Percentiles rank a stretch among this genome's conserved stretches.
phyloP scores from a whole-genome alignment of 2,329 filamentous ascomycete genomes.

The Rhexocercosporidium sp. region DNA sequence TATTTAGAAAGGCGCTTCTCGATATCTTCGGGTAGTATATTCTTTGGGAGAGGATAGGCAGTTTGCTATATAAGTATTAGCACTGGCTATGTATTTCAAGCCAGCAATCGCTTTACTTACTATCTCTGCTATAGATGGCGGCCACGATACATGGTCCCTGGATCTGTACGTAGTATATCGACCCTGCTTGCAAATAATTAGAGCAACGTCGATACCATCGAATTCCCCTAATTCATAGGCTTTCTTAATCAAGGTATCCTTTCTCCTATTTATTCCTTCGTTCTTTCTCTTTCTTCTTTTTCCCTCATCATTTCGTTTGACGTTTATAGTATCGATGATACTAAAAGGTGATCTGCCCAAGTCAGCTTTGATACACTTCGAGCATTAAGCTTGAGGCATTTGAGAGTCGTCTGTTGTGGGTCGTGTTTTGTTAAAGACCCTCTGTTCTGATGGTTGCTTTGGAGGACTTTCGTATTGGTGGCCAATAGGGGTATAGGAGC shows the following conservation, averaged over 20 bases:
- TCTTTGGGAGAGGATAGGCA: conserved; percentile 26
- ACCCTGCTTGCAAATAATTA: conserved; percentile 24
- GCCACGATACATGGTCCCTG: conserved; percentile 18
- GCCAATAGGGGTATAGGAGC: conserved; percentile 17
- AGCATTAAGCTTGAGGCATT: conserved; percentile 10
- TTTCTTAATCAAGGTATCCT: conserved; percentile 18
- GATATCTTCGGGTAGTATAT: conserved; percentile 23
- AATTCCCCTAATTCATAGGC: no score
- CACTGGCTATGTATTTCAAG: conserved; percentile 11
- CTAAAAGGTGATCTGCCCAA: background rate
- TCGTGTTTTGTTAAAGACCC: conserved; percentile 3
- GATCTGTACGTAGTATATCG: conserved; percentile 25
- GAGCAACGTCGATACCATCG: conserved; percentile 23
- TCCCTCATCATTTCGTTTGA: conserved; percentile 7
- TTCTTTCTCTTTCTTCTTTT: conserved; percentile 17
- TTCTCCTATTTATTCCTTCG: conserved; percentile 24
- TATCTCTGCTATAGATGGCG: conserved; percentile 23
- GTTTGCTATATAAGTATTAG: conserved; percentile 28
- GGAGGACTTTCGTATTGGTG: conserved; percentile 2
- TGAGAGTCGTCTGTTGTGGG: conserved; percentile 10
- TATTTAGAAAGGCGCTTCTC: conserved; percentile 11
- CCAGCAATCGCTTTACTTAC: conserved; percentile 17
- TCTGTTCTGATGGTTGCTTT: conserved; percentile 10
- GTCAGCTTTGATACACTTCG: background rate
- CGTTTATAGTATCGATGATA: conserved; percentile 11